These are phyloP conservation scores for Aureobasidium sp. DNA, from an alignment of 2,329 filamentous ascomycete species.

Conservation along the genomic window DNA sequence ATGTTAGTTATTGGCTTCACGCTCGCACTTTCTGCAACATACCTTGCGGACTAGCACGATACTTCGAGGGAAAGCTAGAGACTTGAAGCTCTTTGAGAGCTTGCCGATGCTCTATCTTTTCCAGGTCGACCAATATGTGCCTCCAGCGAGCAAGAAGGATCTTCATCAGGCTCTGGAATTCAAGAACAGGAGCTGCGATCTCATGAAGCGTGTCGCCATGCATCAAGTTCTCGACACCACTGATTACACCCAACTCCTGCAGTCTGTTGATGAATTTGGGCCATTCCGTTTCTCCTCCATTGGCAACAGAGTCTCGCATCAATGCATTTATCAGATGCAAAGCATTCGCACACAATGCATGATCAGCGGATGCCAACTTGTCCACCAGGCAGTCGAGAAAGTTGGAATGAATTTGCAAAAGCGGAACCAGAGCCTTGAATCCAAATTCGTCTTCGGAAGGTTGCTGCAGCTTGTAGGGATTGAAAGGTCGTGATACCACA, in stretches of 20 bases:
- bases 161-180: slow-evolving; percentile 90
- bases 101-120: slow-evolving; percentile 78
- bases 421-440: slow-evolving; percentile 85
- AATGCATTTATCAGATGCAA: slow-evolving; percentile 92
- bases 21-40: slow-evolving; percentile 17
- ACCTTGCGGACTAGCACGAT: slow-evolving; percentile 17
- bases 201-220: slow-evolving; percentile 89
- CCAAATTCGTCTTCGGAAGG: slow-evolving; percentile 63
- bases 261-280: slow-evolving; percentile 88
- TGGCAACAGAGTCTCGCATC: slow-evolving; percentile 81
- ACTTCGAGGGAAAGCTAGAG: slow-evolving; percentile 3
- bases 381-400: slow-evolving; percentile 93
- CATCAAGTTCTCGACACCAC: slow-evolving; percentile 84
- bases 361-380: slow-evolving; percentile 86
- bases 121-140: slow-evolving; percentile 73
- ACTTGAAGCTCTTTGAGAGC: slow-evolving; percentile 67
- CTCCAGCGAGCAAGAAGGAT: slow-evolving; percentile 67
- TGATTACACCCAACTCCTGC: slow-evolving; percentile 88
- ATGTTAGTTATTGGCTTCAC: background rate
- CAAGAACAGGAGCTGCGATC: slow-evolving; percentile 76
- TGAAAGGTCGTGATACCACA: slow-evolving; percentile 72
- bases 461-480: slow-evolving; percentile 15
- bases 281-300: slow-evolving; percentile 75
- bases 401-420: slow-evolving; percentile 81
- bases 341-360: slow-evolving; percentile 90